Base-by-base conservation (phyloP, 2,329 filamentous ascomycete species). In the Elsinoe perseae region DNA sequence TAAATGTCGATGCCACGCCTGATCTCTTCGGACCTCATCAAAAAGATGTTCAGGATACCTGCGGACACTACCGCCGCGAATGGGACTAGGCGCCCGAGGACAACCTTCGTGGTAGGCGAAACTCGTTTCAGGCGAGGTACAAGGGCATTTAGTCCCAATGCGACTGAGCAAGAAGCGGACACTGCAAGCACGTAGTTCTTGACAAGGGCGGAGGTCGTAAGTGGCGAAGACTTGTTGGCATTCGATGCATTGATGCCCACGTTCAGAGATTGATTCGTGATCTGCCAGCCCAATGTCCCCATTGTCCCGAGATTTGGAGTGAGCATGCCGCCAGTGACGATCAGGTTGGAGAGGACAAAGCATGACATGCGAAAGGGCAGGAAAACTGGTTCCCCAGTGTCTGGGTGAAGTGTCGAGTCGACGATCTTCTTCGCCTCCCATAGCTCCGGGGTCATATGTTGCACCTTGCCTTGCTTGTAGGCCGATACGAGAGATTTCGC, bases 1-100 rank as follows among this genome's bases (percentile, higher is more conserved):
- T 86, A 96, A 34, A 98, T 83, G 70, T 97, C 89, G 66, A 98
- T 98, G 54, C 93, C 93, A 59, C 82, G 82, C 66, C 87, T 81
- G 65, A 98, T 97, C 75, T 98, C 93, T 72, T 96, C 92, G 61
- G 89, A 86, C 58, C 93, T 89, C 93, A 98, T 98, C 56, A 98
- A 81, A 73, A 96, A 95, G 23, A 96, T 93, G 72, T 98, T 98
- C 60, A 98, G 79, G 1, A 85, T 89, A 66, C 90, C 91, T 3
- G 93, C 93, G 58, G 84, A 87, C 27, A 92, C 92, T 9, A 98
- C 93, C 10, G 93, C 93, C 0, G 92, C 93, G 68, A 98, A 98
- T 23, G 93, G 93, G 5, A 97, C 91, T 7, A 98, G 81, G n/a
- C 93, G 85, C 56, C 83, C 80, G 2, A 97, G 82, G 18, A 95